phyloP scores from a whole-genome alignment of 306 rosid species.

The Ormosia semicastrata region DNA sequence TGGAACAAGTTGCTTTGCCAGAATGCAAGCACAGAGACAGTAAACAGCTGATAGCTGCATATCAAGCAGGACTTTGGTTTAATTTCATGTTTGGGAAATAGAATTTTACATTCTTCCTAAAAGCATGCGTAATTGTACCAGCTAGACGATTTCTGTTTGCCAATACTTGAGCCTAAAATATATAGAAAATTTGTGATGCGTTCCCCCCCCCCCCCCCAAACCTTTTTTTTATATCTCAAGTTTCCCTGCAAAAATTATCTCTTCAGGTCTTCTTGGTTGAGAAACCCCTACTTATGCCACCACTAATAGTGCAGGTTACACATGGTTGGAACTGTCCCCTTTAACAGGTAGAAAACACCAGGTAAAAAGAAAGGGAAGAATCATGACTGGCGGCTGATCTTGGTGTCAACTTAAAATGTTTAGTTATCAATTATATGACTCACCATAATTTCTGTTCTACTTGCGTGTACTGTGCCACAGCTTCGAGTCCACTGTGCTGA shows the following conservation, averaged over 20 bases:
- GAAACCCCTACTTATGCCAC: conserved; percentile 17
- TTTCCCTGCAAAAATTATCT: conserved; percentile 6
- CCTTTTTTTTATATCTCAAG: neutral
- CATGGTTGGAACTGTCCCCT: conserved; percentile 93
- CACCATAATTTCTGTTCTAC: conserved; percentile 7
- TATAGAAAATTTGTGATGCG: neutral
- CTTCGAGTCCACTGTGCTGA: conserved; percentile 96
- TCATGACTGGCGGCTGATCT: neutral
- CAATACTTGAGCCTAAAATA: conserved; percentile 1
- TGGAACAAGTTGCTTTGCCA: neutral
- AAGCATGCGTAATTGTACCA: neutral
- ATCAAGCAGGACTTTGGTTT: neutral
- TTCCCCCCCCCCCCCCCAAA: neutral
- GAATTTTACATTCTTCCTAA: neutral
- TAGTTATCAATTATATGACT: neutral
- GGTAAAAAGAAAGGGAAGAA: conserved; percentile 40
- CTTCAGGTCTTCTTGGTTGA: neutral
- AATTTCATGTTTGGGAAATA: conserved; percentile 4
- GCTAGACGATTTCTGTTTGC: neutral
- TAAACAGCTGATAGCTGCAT: neutral
- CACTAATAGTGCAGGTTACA: conserved; percentile 57
- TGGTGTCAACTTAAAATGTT: neutral
- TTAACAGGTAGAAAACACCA: conserved; percentile 97
- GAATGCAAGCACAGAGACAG: neutral
- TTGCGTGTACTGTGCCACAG: conserved; percentile 42